These are phyloP conservation scores for Gracilaria vermiculophylla DNA, from an alignment of 23 red algal genomes.

Conservation along the genomic window DNA sequence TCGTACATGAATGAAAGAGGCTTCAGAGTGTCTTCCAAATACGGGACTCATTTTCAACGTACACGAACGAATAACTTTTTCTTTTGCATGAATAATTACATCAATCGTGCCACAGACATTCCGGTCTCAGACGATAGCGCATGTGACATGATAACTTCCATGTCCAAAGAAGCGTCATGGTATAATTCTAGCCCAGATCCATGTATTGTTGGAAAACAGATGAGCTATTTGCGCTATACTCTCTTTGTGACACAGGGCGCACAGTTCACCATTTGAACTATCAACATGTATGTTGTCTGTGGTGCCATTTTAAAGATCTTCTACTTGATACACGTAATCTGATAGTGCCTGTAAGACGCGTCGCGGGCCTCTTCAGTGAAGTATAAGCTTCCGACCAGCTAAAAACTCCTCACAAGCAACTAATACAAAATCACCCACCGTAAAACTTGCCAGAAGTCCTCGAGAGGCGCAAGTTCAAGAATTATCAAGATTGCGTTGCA, in stretches of 20 bases:
- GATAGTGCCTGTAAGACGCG: not conserved
- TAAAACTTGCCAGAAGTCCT: no score
- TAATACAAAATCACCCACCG: no score
- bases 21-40: not conserved
- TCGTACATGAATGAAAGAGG: no score
- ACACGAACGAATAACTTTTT: not conserved
- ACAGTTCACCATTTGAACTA: no score
- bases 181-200: no score
- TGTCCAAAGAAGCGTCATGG: no score
- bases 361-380: not conserved
- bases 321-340: slow-evolving; percentile 23
- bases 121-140: not conserved
- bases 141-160: slow-evolving; percentile 15
- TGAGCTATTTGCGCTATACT: no score
- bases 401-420: not conserved
- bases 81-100: not conserved
- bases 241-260: no score
- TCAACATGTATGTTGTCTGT: no score
- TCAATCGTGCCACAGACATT: not conserved
- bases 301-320: not conserved
- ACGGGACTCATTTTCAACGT: not conserved
- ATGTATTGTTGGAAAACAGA: no score
- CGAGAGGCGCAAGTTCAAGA: no score
- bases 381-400: not conserved
- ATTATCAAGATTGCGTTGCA: no score